These are phyloP conservation scores for Mortierella sp. DNA, from an alignment of 371 early-diverging fungal species.

Conservation along the genomic window DNA sequence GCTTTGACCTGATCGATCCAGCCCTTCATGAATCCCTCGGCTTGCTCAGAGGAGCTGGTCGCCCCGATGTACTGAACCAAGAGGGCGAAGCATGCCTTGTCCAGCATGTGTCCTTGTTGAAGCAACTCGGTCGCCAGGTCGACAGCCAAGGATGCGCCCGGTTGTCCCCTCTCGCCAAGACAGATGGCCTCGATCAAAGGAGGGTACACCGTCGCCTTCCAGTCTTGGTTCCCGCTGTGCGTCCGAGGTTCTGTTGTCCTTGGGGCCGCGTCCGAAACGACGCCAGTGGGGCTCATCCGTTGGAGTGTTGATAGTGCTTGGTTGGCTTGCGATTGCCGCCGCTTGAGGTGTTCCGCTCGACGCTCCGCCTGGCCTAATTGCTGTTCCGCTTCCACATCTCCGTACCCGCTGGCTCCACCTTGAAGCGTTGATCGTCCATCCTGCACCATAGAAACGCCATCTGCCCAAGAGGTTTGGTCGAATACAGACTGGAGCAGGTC, in stretches of 20 bases:
- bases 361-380: not conserved
- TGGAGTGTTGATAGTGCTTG: not conserved
- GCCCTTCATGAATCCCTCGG: conserved; percentile 24
- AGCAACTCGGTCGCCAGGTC: conserved; percentile 24
- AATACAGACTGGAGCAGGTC: conserved; percentile 14
- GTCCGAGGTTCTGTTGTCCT: not conserved
- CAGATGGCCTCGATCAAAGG: conserved; percentile 41
- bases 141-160: conserved; percentile 14
- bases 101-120: conserved; percentile 26
- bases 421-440: not conserved
- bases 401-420: not conserved
- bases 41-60: conserved; percentile 15
- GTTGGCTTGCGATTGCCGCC: conserved; percentile 13
- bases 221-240: not conserved
- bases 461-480: conserved; percentile 10
- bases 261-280: not conserved
- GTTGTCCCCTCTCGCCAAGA: conserved; percentile 13
- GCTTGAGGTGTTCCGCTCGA: conserved; percentile 11
- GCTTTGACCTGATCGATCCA: conserved; percentile 18
- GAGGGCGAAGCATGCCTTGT: conserved; percentile 21
- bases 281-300: not conserved
- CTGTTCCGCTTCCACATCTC: not conserved
- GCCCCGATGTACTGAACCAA: conserved; percentile 28
- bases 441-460: not conserved
- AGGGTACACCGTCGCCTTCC: conserved; percentile 28